These are phyloP conservation scores for Agaricales sp. DNA, from an alignment of 1,284 basidiomycete species.

Conservation along the genomic window DNA sequence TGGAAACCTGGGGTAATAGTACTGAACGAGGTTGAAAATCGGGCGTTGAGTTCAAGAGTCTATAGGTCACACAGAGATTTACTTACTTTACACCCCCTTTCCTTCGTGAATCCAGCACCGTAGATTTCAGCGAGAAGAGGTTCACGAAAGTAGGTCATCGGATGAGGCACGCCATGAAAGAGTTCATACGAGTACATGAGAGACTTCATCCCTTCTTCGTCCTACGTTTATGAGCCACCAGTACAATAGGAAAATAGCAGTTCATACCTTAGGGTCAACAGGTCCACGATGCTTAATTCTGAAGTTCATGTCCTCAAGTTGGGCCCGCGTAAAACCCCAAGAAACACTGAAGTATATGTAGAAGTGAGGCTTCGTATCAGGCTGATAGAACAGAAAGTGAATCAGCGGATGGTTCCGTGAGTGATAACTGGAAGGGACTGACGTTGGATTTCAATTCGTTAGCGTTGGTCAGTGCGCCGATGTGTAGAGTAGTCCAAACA, in stretches of 20 bases:
- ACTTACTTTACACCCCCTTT: conserved; percentile 43
- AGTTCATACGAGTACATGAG: conserved; percentile 47
- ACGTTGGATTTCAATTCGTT: conserved; percentile 27
- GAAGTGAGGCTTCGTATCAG: conserved; percentile 42
- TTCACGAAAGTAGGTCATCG: conserved; percentile 44
- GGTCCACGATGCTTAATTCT: conserved; percentile 39
- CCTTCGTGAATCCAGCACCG: conserved; percentile 75
- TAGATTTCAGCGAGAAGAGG: conserved; percentile 68
- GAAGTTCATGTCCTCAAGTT: conserved; percentile 65
- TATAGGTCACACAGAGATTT: not conserved
- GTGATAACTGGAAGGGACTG: conserved; percentile 11
- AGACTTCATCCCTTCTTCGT: conserved; percentile 11
- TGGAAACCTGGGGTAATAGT: conserved; percentile 78
- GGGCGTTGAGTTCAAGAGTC: not conserved
- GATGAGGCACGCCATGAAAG: conserved; percentile 35
- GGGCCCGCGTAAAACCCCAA: conserved; percentile 57
- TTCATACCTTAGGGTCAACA: conserved; percentile 16
- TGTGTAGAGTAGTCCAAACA: conserved; percentile 70
- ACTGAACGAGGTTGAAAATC: conserved; percentile 24
- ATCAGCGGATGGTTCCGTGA: not conserved
- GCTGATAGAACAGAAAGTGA: conserved; percentile 18
- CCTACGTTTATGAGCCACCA: conserved; percentile 5
- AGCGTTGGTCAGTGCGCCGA: conserved; percentile 47
- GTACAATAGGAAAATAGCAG: not conserved
- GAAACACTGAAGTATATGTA: conserved; percentile 64